phyloP scores from a whole-genome alignment of 208 protist genomes.

The Giardia muris region DNA sequence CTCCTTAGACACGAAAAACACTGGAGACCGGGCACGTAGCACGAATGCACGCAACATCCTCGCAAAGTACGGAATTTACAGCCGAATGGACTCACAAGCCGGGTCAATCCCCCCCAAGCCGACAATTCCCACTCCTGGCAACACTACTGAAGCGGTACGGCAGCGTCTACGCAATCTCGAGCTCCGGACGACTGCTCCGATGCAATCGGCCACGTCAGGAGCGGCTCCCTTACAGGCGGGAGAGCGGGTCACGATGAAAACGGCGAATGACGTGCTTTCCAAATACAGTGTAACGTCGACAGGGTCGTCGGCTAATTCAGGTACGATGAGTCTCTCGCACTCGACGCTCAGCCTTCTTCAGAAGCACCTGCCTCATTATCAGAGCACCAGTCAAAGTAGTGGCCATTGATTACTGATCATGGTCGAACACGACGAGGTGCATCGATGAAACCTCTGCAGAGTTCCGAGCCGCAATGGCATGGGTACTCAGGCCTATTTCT shows the following conservation, averaged over 20 bases:
- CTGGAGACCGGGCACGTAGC: background rate
- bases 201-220: background rate
- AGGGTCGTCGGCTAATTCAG: background rate
- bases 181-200: background rate
- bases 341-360: no score
- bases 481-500: background rate
- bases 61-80: background rate
- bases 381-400: no score
- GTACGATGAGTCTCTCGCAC: no score
- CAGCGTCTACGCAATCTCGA: background rate
- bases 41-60: background rate
- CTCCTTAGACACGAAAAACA: background rate
- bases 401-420: no score
- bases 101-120: background rate
- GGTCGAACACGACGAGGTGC: no score
- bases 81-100: background rate
- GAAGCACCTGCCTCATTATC: no score
- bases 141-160: background rate
- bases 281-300: background rate
- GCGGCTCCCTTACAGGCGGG: background rate
- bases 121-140: background rate
- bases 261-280: background rate
- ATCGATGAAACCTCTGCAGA: slow-evolving; percentile 20
- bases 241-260: background rate
- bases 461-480: background rate